Evolutionary conservation across 2,329 filamentous ascomycete genomes (phyloP).

Genomic region (Pseudocercospora fijiensis): DNA sequence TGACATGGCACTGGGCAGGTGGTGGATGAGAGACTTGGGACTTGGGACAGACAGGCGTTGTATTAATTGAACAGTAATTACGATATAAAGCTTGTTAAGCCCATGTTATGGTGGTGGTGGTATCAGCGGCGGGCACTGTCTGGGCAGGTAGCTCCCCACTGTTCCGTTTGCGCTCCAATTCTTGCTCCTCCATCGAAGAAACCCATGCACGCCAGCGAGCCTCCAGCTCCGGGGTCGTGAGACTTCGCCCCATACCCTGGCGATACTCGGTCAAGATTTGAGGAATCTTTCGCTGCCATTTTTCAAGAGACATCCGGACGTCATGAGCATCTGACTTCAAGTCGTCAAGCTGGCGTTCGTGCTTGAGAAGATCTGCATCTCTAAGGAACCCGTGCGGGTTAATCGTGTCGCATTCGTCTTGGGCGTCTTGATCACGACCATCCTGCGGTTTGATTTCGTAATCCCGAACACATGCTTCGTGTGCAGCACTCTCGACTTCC

Average conservation of each 20-base stretch:
- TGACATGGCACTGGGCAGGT: too few species aligned
- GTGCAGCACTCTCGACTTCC: background rate
- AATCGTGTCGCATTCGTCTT: background rate
- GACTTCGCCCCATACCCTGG: background rate
- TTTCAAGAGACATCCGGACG: background rate
- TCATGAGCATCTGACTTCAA: background rate
- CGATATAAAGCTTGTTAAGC: background rate
- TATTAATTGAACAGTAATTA: too few species aligned
- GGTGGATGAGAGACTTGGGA: too few species aligned
- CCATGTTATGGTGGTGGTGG: background rate
- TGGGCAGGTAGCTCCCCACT: background rate
- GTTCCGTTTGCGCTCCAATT: background rate
- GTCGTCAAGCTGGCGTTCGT: background rate
- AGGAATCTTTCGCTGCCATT: background rate
- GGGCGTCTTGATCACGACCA: background rate
- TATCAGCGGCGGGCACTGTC: background rate
- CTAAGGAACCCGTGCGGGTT: background rate
- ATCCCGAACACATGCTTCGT: background rate
- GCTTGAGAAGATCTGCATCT: background rate
- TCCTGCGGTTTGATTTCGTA: background rate
- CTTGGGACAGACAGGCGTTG: too few species aligned
- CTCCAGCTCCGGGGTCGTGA: background rate
- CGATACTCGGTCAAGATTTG: background rate
- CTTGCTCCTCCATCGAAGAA: background rate
- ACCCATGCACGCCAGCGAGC: background rate